Evolutionary conservation across 176 grass and related monocot genomes (phyloP), one percentile per base, ranked within the genome.

Genomic region (Rhynchospora breviuscula): DNA sequence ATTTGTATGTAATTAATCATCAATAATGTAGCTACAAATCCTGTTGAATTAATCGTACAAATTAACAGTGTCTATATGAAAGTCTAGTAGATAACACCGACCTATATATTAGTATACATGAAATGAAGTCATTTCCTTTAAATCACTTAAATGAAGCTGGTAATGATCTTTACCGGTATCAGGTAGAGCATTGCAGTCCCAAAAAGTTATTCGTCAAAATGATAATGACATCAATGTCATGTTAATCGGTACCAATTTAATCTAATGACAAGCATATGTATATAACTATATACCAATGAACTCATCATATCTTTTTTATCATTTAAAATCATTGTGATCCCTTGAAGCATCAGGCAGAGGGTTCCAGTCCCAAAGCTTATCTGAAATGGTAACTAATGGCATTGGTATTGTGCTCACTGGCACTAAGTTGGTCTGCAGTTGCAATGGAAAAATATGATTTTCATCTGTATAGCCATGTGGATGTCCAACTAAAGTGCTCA

Each of bases 321-420:
- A 97, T 88, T 94, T 91, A 87, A 97, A 97, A 63, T 85, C 69
- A 22, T 77, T 80, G 86, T 88, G 90, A 88, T 94, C 94, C 56
- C 90, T 88, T 14, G 81, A 59, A 60, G 68, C 59, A 81, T 93
- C 91, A 13, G 88, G 87, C 35, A 93, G 69, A 71, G 84, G 64
- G 19, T 87, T 98, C 95, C 95, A 98, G 40, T 94, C 95, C 95
- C 92, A 98, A 61, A 98, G 93, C 87, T 90, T 94, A 85, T 98
- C 92, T 7, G 95, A 90, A 85, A 93, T 79, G 22, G 73, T 57
- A 0, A 89, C 78, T 78, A 93, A 78, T 6, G 92, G 83, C 79
- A 91, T 58, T n/a, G 90, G 87, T 79, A 90, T 58, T 45, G 88
- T 62, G 22, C 58, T 88, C 59, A 89, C 78, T 9, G 83, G 81